phyloP scores from a whole-genome alignment of 768 basidiomycete genomes.

The Lactarius sanguifluus region DNA sequence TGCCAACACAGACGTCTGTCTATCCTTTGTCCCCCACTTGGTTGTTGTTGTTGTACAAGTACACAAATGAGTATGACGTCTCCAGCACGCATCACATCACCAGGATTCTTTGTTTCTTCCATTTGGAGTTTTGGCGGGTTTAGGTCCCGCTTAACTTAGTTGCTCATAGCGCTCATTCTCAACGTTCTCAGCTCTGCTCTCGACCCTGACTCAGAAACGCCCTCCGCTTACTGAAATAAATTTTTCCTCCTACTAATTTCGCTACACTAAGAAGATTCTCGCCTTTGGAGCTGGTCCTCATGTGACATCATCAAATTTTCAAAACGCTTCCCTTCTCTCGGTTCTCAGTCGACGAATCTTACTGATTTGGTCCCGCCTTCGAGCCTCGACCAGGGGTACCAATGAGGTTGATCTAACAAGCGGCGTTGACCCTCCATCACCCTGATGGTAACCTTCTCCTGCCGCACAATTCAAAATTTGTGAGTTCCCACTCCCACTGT shows the following conservation, averaged over 20 bases:
- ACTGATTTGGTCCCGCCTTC: not conserved
- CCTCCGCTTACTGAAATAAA: not conserved
- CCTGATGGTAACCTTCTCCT: not conserved
- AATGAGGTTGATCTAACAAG: not conserved
- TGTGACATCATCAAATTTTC: not conserved
- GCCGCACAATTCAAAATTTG: not conserved
- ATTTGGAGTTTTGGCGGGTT: slow-evolving; percentile 1
- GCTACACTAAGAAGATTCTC: not conserved
- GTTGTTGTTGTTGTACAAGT: slow-evolving; percentile 11
- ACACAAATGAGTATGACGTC: slow-evolving; percentile 15
- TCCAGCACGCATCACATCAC: not conserved
- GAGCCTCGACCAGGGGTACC: slow-evolving; percentile 2
- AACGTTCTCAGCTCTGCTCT: not conserved
- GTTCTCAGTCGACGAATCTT: not conserved
- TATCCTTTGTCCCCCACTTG: slow-evolving; percentile 1
- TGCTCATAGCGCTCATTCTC: not conserved
- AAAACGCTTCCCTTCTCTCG: not conserved
- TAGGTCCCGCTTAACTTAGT: not conserved
- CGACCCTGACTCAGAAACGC: not conserved
- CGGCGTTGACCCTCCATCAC: not conserved
- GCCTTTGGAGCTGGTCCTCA: not conserved
- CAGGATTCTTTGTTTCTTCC: not conserved
- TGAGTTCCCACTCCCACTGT: not conserved
- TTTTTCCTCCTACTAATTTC: not conserved
- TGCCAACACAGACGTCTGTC: not conserved